Evolutionary conservation across 1,284 basidiomycete genomes (phyloP), one percentile per base, ranked within the genome.

Genomic region (Fomitopsis schrenkii): DNA sequence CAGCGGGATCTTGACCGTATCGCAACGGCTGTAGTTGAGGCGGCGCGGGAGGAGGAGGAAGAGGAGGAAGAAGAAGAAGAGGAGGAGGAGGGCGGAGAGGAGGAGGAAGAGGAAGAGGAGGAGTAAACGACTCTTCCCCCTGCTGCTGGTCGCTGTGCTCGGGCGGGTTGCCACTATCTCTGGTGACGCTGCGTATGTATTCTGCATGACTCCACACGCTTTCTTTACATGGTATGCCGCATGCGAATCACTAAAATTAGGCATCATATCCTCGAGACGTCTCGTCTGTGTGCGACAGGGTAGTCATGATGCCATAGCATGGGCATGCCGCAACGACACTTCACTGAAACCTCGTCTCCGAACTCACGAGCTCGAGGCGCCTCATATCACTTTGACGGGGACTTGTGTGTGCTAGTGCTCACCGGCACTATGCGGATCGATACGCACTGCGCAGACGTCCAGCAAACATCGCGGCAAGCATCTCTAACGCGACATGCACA

Each of bases 1-100:
- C 93, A 92, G 78, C 91, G 97, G 75, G 97, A 99, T 79, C 85
- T 99, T 75, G 97, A 98, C 84, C 97, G 97, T 70, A 99, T 99
- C 78, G 97, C 97, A 62, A 96, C 95, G 42, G 94, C 97, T 62
- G 94, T 98, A 56, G 90, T 97, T 64, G 96, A 98, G 84, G 84
- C 90, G 61, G 82, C 83, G 72, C 89, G 87, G 76, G 93, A 94
- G 71, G 90, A 92, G 56, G 93, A 90, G 67, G 88, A 90, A 1
- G 93, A 95, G 6, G 94, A 94, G 6, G 93, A 94, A 38, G 94
- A 94, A 38, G 94, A 93, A 36, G 94, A 87, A 44, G 91, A 88
- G 82, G 82, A 72, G 93, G 94, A 93, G 35, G 94, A 93, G 40
- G 94, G 87, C 10, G 44, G 2, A 22, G 22, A 22, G 22, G 91